Evolutionary conservation across 805 yeast species (phyloP).

Genomic region (Pichia nanzhaoensis): DNA sequence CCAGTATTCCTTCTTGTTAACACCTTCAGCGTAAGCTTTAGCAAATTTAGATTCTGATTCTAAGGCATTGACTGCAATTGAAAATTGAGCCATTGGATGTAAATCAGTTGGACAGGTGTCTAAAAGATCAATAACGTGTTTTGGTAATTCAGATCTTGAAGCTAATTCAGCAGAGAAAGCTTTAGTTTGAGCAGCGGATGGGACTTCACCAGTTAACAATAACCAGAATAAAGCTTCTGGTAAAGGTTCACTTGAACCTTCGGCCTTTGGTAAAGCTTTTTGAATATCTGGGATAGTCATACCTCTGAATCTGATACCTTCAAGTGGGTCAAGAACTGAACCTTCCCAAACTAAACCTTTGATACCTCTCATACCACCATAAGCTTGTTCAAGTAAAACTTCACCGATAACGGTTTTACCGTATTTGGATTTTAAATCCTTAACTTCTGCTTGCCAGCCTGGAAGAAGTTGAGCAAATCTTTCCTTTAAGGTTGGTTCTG

Average conservation of each 20-base stretch:
- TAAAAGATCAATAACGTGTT: constrained; percentile 65
- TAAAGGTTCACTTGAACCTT: constrained; percentile 54
- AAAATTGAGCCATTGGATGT: constrained; percentile 89
- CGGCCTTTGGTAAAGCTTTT: constrained; percentile 66
- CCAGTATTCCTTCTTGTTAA: constrained; percentile 80
- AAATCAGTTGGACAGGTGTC: constrained; percentile 69
- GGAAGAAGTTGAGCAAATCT: constrained; percentile 91
- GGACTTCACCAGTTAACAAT: constrained; percentile 75
- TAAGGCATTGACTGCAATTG: constrained; percentile 74
- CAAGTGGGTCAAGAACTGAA: constrained; percentile 75
- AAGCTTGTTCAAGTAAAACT: constrained; percentile 70
- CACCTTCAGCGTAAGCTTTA: constrained; percentile 80
- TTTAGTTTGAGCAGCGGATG: constrained; percentile 62
- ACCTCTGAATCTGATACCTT: constrained; percentile 84
- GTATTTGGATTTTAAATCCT: constrained; percentile 81
- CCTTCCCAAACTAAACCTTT: constrained; percentile 87
- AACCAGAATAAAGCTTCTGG: constrained; percentile 86
- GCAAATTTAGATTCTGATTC: constrained; percentile 80
- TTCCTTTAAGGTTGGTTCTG: constrained; percentile 71
- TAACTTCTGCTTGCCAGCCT: constrained; percentile 85
- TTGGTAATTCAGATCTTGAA: constrained; percentile 70
- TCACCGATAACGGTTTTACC: constrained; percentile 80
- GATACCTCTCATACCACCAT: constrained; percentile 90
- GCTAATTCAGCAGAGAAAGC: constrained; percentile 72
- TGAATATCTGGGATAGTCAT: constrained; percentile 75